Percentiles rank a stretch among this genome's conserved stretches.
Evolutionary conservation across 1,284 basidiomycete genomes (phyloP).

Genomic region (Baeospora myosura): DNA sequence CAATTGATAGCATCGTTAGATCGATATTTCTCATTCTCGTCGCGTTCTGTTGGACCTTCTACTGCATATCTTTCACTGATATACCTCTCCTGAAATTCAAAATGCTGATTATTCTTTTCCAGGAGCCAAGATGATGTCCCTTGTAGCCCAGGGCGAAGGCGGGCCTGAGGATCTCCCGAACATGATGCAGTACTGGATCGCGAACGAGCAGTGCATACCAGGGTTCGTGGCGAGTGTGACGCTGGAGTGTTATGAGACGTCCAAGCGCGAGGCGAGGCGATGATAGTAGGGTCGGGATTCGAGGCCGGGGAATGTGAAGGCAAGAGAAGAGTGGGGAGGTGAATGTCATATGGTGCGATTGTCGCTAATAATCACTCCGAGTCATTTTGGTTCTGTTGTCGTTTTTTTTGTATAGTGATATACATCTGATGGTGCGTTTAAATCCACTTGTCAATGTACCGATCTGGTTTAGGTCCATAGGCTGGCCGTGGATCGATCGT

Average conservation of each 20-base stretch:
- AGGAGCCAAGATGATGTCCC: constrained; percentile 44
- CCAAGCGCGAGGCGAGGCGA: constrained; percentile 27
- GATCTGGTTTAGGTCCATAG: too few relatives aligned
- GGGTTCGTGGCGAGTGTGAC: constrained; percentile 72
- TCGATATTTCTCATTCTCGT: not conserved
- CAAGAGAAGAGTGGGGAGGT: too few relatives aligned
- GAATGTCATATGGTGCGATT: too few relatives aligned
- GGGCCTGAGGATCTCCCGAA: constrained; percentile 61
- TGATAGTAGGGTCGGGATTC: not conserved
- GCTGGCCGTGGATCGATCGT: too few relatives aligned
- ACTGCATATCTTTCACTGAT: not conserved
- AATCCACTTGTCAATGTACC: too few relatives aligned
- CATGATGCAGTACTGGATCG: constrained; percentile 68
- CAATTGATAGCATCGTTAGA: not conserved
- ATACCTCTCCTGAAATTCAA: not conserved
- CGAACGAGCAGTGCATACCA: constrained; percentile 64
- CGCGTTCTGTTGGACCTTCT: not conserved
- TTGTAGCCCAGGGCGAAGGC: constrained; percentile 61
- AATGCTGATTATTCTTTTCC: not conserved
- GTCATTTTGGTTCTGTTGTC: too few relatives aligned
- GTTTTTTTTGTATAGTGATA: too few relatives aligned
- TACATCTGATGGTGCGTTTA: too few relatives aligned
- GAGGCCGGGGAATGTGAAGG: too few relatives aligned
- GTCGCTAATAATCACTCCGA: too few relatives aligned
- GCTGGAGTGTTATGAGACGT: constrained; percentile 62